Evolutionary conservation across 345 rosid species (phyloP).

Genomic region (Gynandropsis gynandra): DNA sequence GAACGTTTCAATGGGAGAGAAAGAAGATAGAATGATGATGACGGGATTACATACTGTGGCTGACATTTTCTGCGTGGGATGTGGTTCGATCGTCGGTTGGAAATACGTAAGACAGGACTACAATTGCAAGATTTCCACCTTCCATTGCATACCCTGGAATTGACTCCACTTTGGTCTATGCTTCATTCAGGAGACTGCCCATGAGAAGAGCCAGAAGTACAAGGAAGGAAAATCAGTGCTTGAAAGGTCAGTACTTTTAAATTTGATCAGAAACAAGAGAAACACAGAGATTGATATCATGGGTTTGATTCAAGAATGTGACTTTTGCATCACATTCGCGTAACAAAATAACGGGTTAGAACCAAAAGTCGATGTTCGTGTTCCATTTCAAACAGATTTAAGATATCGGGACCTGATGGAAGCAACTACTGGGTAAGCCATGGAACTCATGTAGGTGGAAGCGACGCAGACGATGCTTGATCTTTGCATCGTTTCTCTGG

Average conservation of each 20-base stretch:
- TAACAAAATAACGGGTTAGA: neutral
- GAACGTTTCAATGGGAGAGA: constrained; percentile 61
- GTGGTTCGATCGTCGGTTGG: constrained; percentile 98
- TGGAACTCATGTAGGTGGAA: constrained; percentile 69
- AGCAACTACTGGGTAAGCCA: constrained; percentile 64
- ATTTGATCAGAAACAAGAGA: constrained; percentile 2
- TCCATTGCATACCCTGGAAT: neutral
- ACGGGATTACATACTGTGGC: constrained; percentile 87
- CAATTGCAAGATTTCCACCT: neutral
- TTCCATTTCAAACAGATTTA: constrained; percentile 46
- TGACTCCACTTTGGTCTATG: constrained; percentile 3
- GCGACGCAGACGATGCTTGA: constrained; percentile 92
- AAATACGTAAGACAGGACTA: constrained; percentile 64
- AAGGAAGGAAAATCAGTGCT: constrained; percentile 98
- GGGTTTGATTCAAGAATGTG: constrained; percentile 9
- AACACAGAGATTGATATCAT: neutral
- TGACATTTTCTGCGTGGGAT: constrained; percentile 89
- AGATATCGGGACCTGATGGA: constrained; percentile 88
- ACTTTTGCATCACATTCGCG: neutral
- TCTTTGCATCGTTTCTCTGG: neutral
- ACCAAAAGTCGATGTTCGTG: neutral
- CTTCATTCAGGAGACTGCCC: constrained; percentile 70
- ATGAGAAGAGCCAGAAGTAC: constrained; percentile 85
- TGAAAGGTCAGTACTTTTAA: constrained; percentile 58
- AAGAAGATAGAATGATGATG: constrained; percentile 78